Evolutionary conservation across 257 asterid species (phyloP).

Genomic region (Agastache rugosa): DNA sequence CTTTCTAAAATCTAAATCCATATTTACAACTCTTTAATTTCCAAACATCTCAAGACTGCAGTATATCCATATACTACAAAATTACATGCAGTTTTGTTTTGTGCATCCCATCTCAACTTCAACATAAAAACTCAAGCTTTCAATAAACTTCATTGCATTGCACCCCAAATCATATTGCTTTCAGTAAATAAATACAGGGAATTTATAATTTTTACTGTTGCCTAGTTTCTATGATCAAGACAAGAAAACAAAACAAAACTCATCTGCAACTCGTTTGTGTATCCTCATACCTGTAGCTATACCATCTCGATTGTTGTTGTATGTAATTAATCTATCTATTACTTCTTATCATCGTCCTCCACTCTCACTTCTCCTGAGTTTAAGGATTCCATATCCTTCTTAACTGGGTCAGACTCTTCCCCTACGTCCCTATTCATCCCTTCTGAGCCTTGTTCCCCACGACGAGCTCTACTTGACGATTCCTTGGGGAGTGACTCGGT

Average conservation of each 20-base stretch:
- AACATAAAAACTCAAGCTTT: neutral
- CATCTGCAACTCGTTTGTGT: conserved; percentile 20
- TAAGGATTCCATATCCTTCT: neutral
- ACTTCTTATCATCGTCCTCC: conserved; percentile 6
- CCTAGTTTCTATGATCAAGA: conserved; percentile 4
- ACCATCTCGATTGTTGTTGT: neutral
- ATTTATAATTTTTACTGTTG: neutral
- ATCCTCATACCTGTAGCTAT: neutral
- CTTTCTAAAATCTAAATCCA: too few species aligned
- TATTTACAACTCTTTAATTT: too few species aligned
- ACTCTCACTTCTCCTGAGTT: conserved; percentile 2
- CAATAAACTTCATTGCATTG: neutral
- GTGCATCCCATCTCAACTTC: neutral
- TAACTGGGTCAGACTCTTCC: neutral
- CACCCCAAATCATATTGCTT: conserved; percentile 7
- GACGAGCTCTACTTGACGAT: neutral
- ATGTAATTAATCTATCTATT: neutral
- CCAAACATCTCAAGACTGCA: too few species aligned
- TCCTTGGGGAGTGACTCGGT: conserved; percentile 20
- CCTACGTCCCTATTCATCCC: neutral
- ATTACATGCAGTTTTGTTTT: too few species aligned
- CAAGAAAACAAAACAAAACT: neutral
- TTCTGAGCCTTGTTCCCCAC: neutral
- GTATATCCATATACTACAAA: too few species aligned
- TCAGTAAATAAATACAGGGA: neutral